A percentile compares a stretch with the other conserved stretches of the same genome.
phyloP scores from a whole-genome alignment of 2,329 filamentous ascomycete species.

The Decorospora gaudefroyi region DNA sequence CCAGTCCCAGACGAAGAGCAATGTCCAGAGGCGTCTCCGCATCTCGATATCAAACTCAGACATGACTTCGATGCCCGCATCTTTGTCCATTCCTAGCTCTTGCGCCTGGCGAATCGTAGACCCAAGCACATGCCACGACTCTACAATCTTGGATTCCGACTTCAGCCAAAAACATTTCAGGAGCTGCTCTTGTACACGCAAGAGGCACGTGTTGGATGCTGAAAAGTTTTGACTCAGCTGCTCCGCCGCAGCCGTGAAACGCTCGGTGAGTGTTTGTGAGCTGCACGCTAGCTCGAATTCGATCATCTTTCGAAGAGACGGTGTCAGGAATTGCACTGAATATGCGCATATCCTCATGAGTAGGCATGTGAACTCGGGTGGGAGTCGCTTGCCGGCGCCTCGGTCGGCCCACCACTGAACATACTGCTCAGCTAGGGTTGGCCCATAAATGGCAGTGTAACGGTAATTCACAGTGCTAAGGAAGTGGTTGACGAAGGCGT shows the following conservation, averaged over 20 bases:
- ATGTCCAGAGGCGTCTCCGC: slow-evolving; percentile 53
- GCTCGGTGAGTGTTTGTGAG: slow-evolving; percentile 47
- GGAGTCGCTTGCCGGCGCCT: slow-evolving; percentile 41
- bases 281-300: slow-evolving; percentile 53
- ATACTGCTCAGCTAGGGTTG: slow-evolving; percentile 53
- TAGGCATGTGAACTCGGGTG: slow-evolving; percentile 54
- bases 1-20: slow-evolving; percentile 57
- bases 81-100: slow-evolving; percentile 54
- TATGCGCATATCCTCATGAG: slow-evolving; percentile 55
- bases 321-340: slow-evolving; percentile 51
- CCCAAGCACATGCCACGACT: slow-evolving; percentile 56
- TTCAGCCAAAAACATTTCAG: slow-evolving; percentile 55
- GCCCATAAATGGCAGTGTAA: slow-evolving; percentile 55
- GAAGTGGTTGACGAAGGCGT: slow-evolving; percentile 55
- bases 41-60: slow-evolving; percentile 56
- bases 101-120: slow-evolving; percentile 55
- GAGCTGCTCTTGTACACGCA: slow-evolving; percentile 57
- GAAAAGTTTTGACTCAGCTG: slow-evolving; percentile 51
- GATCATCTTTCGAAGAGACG: slow-evolving; percentile 47
- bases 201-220: slow-evolving; percentile 52
- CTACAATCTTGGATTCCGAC: slow-evolving; percentile 53
- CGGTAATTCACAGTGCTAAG: slow-evolving; percentile 53
- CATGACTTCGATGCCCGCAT: slow-evolving; percentile 41
- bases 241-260: slow-evolving; percentile 52
- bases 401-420: slow-evolving; percentile 53